These are phyloP conservation scores for Cercospora beticola DNA, from an alignment of 2,329 filamentous ascomycete genomes.

Conservation along the genomic window DNA sequence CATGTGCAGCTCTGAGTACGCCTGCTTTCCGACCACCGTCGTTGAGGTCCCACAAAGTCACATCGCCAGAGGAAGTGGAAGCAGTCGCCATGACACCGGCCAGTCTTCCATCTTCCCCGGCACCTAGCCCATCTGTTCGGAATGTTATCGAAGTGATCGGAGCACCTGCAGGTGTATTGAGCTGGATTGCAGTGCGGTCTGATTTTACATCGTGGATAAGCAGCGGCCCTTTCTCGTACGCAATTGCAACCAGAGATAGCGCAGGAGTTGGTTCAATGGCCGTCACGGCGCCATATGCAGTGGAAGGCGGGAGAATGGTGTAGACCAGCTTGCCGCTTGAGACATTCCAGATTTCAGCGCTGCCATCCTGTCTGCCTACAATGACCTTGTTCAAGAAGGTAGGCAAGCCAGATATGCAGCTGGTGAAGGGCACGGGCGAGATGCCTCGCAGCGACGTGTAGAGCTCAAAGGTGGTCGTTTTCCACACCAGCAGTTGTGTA, in stretches of 20 bases:
- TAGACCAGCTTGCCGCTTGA: constrained; percentile 89
- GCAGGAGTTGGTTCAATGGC: constrained; percentile 82
- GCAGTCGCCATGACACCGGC: constrained; percentile 94
- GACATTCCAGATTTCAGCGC: constrained; percentile 96
- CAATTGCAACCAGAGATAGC: constrained; percentile 81
- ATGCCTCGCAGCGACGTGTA: constrained; percentile 75
- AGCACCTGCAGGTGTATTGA: constrained; percentile 57
- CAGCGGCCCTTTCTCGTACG: constrained; percentile 76
- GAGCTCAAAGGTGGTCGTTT: constrained; percentile 76
- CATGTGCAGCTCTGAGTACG: constrained; percentile 83
- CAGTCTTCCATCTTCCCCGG: constrained; percentile 79
- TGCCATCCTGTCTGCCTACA: constrained; percentile 80
- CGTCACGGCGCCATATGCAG: constrained; percentile 76
- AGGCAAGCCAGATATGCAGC: constrained; percentile 81
- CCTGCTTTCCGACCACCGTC: constrained; percentile 82
- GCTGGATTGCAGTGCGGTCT: constrained; percentile 66
- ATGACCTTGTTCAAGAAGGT: constrained; percentile 97
- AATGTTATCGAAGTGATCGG: constrained; percentile 84
- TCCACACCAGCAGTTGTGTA: constrained; percentile 86
- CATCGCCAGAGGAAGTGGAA: constrained; percentile 74
- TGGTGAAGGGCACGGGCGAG: constrained; percentile 65
- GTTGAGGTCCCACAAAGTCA: constrained; percentile 96
- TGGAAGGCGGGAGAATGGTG: constrained; percentile 74
- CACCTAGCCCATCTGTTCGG: constrained; percentile 82
- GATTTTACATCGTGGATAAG: constrained; percentile 78